Conservation (phyloP, 805 yeast genomes). For the Wickerhamomyces canadensis region DNA sequence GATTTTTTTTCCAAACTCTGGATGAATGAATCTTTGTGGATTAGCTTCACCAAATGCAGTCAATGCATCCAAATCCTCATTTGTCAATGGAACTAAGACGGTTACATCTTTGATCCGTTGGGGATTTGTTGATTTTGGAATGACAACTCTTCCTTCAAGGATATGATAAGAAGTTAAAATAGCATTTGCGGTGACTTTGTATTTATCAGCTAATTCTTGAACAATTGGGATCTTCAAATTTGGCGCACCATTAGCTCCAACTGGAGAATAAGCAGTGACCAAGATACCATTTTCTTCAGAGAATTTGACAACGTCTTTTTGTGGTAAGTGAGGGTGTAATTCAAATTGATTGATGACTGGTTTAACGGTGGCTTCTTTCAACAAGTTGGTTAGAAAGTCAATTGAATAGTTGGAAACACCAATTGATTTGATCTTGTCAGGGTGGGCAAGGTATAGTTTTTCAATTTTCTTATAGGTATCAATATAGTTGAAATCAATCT, state of each 20-base stretch:
- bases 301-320: constrained; percentile 46
- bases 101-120: constrained; percentile 44
- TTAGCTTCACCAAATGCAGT: constrained; percentile 24
- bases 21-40: constrained; percentile 27
- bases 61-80: constrained; percentile 34
- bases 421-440: constrained; percentile 38
- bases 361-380: constrained; percentile 34
- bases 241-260: constrained; percentile 63
- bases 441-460: constrained; percentile 40
- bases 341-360: constrained; percentile 60
- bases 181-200: constrained; percentile 47
- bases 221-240: constrained; percentile 46
- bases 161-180: constrained; percentile 60
- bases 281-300: constrained; percentile 44
- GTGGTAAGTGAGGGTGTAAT: constrained; percentile 67
- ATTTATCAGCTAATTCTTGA: constrained; percentile 48
- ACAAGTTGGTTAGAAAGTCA: constrained; percentile 30
- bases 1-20: constrained; percentile 6
- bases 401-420: constrained; percentile 51
- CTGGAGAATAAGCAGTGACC: constrained; percentile 57
- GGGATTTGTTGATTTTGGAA: constrained; percentile 66
- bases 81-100: constrained; percentile 30
- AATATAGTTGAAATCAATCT: constrained; percentile 27
- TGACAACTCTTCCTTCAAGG: constrained; percentile 49
- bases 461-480: constrained; percentile 55